Base-by-base conservation (phyloP, 2,329 filamentous ascomycete genomes). In the Xylariaceae sp. region DNA sequence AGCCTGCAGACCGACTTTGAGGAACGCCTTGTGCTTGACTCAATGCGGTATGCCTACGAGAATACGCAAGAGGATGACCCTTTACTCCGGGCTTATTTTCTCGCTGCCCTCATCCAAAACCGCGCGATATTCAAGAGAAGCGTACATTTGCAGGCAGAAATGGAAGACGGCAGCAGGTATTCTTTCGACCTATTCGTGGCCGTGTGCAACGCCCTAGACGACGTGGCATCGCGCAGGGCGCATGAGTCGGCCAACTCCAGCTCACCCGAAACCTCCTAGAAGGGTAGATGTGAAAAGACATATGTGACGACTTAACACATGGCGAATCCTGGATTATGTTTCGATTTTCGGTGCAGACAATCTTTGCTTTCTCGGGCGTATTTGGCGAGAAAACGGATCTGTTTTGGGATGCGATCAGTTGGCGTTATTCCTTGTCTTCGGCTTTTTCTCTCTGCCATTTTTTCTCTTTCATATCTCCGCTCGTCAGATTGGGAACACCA, bases 101-200 rank as follows among this genome's bases (percentile, higher is more conserved):
- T 97, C 75, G 91, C 92, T 74, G 85, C 97, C 77, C 96, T 97
- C 77, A 96, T 97, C 81, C 88, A 92, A 80, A 93, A 90, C 83
- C 90, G 93, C 76, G 92, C 92, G 82, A 96, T 91, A 72, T 97
- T 97, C 78, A 97, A 96, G 88, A 87, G 89, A 78, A 96, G 92
- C 80, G 92, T 92, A 78, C 97, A 92, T 77, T 96, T 97, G 92
- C 92, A 97, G 84, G 88, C 89, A 80, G 92, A 97, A 81, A 97
- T 97, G 92, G 90, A 96, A 81, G 86, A 86, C 76, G 92, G 92
- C 75, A 92, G 85, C 78, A 92, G 92, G 82, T 83, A 97, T 79
- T 97, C 94, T 83, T 97, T 97, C 80, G 92, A 97, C 82, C 82
- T 97, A 77, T 97, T 97, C 76, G 92, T 97, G 74, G 92, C 92